These are phyloP conservation scores for Phytophthora foliorum DNA, from an alignment of 352 stramenopile genomes.

Conservation along the genomic window DNA sequence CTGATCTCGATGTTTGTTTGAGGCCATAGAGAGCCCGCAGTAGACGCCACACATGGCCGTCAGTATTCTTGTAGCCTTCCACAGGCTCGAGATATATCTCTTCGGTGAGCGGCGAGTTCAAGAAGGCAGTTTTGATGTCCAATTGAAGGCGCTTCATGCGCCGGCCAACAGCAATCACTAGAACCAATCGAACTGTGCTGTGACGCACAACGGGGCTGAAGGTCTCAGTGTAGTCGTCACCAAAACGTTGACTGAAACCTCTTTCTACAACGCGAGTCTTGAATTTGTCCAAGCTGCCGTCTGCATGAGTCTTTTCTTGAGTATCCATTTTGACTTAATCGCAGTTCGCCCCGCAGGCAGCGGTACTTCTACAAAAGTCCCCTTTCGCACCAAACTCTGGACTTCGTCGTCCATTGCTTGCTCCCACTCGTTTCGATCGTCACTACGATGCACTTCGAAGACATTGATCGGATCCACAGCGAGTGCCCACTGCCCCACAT, in stretches of 20 bases:
- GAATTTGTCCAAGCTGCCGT: conserved; percentile 41
- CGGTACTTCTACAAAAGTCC: not conserved
- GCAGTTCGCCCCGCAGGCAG: not conserved
- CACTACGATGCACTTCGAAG: not conserved
- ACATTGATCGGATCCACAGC: conserved; percentile 4
- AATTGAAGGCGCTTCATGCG: conserved; percentile 21
- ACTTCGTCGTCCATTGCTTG: not conserved
- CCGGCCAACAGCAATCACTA: not conserved
- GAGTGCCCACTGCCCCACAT: conserved; percentile 3
- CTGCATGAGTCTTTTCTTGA: conserved; percentile 9
- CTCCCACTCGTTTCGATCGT: conserved; percentile 4
- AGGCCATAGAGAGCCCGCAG: conserved; percentile 36
- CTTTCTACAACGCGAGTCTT: conserved; percentile 38
- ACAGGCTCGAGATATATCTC: conserved; percentile 22
- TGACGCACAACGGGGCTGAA: conserved; percentile 34
- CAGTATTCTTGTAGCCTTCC: not conserved
- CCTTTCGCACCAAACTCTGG: not conserved
- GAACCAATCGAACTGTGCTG: no score
- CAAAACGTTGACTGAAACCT: conserved; percentile 28
- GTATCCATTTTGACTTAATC: conserved; percentile 10
- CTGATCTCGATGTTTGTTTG: conserved; percentile 33
- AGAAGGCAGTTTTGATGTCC: conserved; percentile 27
- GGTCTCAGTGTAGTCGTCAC: conserved; percentile 47
- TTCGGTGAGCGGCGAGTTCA: conserved; percentile 15
- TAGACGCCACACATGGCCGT: conserved; percentile 30